A percentile compares a stretch with the other conserved stretches of the same genome.
These are phyloP conservation scores for Phytophthora nicotianae DNA, from an alignment of 352 stramenopile species.

Conservation along the genomic window DNA sequence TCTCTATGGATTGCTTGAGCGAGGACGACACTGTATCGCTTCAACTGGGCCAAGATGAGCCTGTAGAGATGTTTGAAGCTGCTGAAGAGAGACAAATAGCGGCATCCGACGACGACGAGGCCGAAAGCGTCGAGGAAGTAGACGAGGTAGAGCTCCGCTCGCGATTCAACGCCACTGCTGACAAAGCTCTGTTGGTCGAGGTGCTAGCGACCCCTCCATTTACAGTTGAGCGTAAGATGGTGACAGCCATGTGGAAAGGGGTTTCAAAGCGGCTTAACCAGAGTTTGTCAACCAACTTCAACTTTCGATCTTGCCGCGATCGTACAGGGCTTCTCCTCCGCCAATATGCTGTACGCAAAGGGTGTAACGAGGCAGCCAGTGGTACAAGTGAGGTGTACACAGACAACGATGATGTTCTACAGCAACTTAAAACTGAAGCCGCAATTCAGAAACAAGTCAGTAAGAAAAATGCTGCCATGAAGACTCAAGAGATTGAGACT, in stretches of 20 bases:
- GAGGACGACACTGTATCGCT: too few relatives aligned
- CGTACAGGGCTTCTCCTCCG: neutral
- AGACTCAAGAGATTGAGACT: neutral
- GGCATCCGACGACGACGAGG: conserved; percentile 9
- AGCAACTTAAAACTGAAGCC: neutral
- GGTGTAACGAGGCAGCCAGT: neutral
- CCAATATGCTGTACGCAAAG: neutral
- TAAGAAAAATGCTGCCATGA: neutral
- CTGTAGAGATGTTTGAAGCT: too few relatives aligned
- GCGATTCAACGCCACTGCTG: neutral
- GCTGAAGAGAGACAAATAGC: too few relatives aligned
- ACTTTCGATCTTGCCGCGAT: conserved; percentile 1
- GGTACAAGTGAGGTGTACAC: neutral
- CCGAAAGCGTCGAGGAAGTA: neutral
- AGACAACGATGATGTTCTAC: neutral
- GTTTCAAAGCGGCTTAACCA: neutral
- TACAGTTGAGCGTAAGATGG: neutral
- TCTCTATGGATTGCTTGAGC: too few relatives aligned
- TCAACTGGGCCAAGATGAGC: too few relatives aligned
- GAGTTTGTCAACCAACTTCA: neutral
- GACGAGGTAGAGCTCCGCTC: neutral
- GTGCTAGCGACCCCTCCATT: conserved; percentile 5
- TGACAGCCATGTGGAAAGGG: conserved; percentile 3
- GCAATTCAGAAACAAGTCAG: neutral
- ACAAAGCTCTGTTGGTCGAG: conserved; percentile 1